These are phyloP conservation scores for Nicotiana paniculata DNA, from an alignment of 257 asterid species.

Conservation along the genomic window DNA sequence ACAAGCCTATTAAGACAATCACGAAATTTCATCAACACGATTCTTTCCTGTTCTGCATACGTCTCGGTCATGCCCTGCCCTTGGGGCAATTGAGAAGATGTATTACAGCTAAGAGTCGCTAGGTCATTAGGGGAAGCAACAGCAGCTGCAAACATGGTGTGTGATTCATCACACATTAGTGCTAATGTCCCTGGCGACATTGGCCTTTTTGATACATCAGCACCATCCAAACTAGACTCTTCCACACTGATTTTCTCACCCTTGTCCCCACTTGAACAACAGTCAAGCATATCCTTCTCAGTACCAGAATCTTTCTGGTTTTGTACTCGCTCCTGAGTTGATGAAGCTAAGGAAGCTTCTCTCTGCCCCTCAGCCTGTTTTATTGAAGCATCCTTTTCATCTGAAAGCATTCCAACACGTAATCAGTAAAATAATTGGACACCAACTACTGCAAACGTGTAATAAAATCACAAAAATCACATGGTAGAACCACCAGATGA, in stretches of 20 bases:
- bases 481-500: conserved; percentile 4
- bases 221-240: conserved; percentile 54
- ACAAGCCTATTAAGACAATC: conserved; percentile 90
- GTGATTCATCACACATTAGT: conserved; percentile 92
- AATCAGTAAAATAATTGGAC: conserved; percentile 2
- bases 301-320: conserved; percentile 33
- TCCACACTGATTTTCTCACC: conserved; percentile 36
- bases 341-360: conserved; percentile 40
- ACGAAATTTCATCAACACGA: conserved; percentile 74
- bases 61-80: conserved; percentile 54
- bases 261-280: conserved; percentile 33
- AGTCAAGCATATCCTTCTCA: conserved; percentile 30
- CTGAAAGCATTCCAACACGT: conserved; percentile 26
- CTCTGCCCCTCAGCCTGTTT: conserved; percentile 41
- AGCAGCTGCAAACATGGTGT: conserved; percentile 51
- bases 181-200: conserved; percentile 96
- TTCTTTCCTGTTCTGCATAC: conserved; percentile 84
- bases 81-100: conserved; percentile 38
- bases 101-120: conserved; percentile 26
- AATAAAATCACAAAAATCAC: neutral
- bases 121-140: conserved; percentile 43
- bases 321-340: conserved; percentile 39
- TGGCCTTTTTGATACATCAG: conserved; percentile 62
- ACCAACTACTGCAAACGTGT: neutral
- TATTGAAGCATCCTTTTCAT: conserved; percentile 41